Evolutionary conservation across 2,329 filamentous ascomycete genomes (phyloP).

Genomic region (Cladobotryum protrusum): DNA sequence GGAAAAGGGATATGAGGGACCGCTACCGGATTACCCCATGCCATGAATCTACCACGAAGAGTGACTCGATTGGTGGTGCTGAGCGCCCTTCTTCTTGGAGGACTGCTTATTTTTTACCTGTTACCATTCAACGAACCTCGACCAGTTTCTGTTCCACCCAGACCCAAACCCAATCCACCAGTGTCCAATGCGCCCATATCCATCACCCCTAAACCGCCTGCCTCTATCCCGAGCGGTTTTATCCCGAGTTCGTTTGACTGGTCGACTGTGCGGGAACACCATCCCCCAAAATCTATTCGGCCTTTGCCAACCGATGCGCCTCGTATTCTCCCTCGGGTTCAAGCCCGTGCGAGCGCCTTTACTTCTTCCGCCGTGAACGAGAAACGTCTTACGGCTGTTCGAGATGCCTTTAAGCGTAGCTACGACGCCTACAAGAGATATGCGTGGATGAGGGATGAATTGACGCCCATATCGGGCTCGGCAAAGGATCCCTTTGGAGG

Average conservation of each 20-base stretch:
- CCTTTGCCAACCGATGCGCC: constrained; percentile 23
- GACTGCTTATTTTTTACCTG: constrained; percentile 19
- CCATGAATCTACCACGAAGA: constrained; percentile 20
- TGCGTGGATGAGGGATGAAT: constrained; percentile 50
- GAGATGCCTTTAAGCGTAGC: constrained; percentile 34
- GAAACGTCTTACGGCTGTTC: constrained; percentile 33
- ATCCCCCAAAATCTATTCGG: constrained; percentile 27
- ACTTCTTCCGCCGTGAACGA: constrained; percentile 14
- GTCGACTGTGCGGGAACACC: constrained; percentile 19
- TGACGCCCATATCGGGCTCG: constrained; percentile 41
- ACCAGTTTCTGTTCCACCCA: no score
- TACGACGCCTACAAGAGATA: constrained; percentile 47
- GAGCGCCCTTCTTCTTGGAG: constrained; percentile 14
- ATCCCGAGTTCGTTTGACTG: constrained; percentile 26
- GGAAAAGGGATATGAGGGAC: background rate
- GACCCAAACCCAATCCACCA: no score
- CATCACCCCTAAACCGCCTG: background rate
- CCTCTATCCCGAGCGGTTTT: constrained; percentile 14
- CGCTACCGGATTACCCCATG: constrained; percentile 3
- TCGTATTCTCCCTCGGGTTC: constrained; percentile 23
- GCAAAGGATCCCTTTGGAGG: constrained; percentile 45
- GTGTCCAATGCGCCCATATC: no score
- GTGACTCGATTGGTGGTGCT: constrained; percentile 18
- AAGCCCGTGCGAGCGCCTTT: constrained; percentile 22
- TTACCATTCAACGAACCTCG: constrained; percentile 8